Percentiles rank a stretch among this genome's conserved stretches.
Conservation (phyloP, 1,284 basidiomycete genomes). For the Moesziomyces antarcticus region DNA sequence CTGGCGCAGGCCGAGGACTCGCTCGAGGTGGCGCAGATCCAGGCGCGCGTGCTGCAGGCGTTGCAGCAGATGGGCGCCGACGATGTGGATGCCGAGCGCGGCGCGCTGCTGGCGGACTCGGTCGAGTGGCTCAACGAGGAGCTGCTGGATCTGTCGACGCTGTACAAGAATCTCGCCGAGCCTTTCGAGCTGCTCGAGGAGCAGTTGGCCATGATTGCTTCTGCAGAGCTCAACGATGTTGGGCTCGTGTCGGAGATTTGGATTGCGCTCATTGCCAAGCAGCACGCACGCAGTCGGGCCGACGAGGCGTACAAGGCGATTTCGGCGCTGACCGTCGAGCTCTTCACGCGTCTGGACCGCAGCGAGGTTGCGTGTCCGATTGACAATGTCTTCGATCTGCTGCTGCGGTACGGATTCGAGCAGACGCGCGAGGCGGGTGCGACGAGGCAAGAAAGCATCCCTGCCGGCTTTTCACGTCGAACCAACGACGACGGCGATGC, state of each 20-base stretch:
- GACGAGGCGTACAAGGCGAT: conserved; percentile 48
- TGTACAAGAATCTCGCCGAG: conserved; percentile 88
- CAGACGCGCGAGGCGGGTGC: conserved; percentile 15
- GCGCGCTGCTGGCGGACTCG: conserved; percentile 69
- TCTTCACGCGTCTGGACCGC: conserved; percentile 37
- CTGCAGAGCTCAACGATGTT: conserved; percentile 90
- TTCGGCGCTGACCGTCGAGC: conserved; percentile 44
- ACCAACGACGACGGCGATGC: neutral
- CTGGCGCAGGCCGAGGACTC: conserved; percentile 93
- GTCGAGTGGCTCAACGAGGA: conserved; percentile 70
- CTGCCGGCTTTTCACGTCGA: conserved; percentile 21
- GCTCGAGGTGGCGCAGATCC: conserved; percentile 95
- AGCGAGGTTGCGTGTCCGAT: conserved; percentile 63
- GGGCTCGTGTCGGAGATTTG: conserved; percentile 84
- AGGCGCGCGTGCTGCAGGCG: conserved; percentile 76
- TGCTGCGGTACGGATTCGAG: conserved; percentile 59
- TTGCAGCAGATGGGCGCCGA: conserved; percentile 63
- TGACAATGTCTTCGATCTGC: conserved; percentile 54
- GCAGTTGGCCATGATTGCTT: conserved; percentile 90
- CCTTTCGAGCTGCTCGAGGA: conserved; percentile 85
- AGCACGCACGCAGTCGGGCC: conserved; percentile 70
- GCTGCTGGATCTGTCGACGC: conserved; percentile 71
- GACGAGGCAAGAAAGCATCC: conserved; percentile 31
- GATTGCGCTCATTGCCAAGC: conserved; percentile 84
- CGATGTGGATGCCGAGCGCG: conserved; percentile 72